Conservation (phyloP, 768 basidiomycete genomes). For the Tylopilus subfusipes region DNA sequence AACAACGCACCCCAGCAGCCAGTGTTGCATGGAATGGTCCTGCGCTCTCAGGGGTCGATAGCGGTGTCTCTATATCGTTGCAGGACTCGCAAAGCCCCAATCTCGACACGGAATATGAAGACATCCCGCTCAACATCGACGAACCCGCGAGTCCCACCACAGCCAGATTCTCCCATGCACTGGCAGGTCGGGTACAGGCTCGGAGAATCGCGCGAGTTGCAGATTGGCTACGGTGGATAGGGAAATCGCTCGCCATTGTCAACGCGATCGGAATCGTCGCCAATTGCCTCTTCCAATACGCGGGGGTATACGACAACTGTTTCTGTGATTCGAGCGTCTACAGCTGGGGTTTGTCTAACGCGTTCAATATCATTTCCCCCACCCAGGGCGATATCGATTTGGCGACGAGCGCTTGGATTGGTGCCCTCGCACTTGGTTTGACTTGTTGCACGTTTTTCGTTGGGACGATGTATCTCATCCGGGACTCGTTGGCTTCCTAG, state of each 20-base stretch:
- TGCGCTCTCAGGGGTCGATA: background rate
- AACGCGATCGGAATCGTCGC: conserved; percentile 28
- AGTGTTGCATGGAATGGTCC: background rate
- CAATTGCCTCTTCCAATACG: conserved; percentile 30
- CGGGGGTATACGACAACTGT: conserved; percentile 26
- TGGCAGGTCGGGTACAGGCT: background rate
- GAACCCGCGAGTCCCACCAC: background rate
- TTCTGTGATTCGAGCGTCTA: conserved; percentile 30
- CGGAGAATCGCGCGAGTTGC: conserved; percentile 1
- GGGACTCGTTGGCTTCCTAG: conserved; percentile 19
- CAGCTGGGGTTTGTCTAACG: conserved; percentile 14
- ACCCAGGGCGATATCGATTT: conserved; percentile 16
- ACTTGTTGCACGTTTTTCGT: conserved; percentile 25
- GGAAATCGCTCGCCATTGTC: conserved; percentile 26
- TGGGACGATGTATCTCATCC: conserved; percentile 26
- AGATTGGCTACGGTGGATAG: conserved; percentile 23
- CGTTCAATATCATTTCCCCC: conserved; percentile 30
- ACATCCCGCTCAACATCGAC: too few species aligned
- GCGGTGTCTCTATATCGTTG: background rate
- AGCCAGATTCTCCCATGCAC: background rate
- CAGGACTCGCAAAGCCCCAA: too few species aligned
- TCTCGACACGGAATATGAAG: background rate
- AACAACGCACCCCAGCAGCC: background rate
- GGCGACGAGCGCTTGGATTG: conserved; percentile 36
- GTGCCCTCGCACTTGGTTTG: conserved; percentile 32